Percentiles rank a stretch among this genome's conserved stretches.
Conservation (phyloP, 345 rosid genomes). For the Salix viminalis region DNA sequence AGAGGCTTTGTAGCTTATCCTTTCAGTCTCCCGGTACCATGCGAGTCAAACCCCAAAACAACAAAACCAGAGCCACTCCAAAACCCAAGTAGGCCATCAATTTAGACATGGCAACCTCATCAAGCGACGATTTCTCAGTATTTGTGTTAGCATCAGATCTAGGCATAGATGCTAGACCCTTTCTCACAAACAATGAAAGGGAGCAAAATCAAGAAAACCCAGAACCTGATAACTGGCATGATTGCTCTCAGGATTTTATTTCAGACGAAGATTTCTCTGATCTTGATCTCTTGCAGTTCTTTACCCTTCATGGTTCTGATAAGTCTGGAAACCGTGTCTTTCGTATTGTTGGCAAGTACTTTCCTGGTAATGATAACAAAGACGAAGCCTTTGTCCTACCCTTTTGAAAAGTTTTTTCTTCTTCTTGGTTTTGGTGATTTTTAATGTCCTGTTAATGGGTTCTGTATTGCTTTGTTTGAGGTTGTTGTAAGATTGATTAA, state of each 20-base stretch:
- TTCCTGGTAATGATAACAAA: slow-evolving; percentile 54
- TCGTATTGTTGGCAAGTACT: slow-evolving; percentile 76
- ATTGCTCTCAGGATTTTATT: slow-evolving; percentile 58
- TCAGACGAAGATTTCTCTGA: slow-evolving; percentile 81
- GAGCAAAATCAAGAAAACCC: slow-evolving; percentile 26
- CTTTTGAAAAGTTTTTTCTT: background rate
- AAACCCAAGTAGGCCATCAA: background rate
- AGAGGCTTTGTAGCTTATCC: background rate
- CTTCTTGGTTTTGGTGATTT: background rate
- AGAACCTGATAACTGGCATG: slow-evolving; percentile 66
- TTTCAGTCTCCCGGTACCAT: too few species aligned
- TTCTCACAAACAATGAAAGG: slow-evolving; percentile 30
- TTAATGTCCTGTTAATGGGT: background rate
- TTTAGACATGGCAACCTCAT: slow-evolving; percentile 29
- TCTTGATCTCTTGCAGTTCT: slow-evolving; percentile 77
- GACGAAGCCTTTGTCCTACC: background rate
- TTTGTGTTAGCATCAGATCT: slow-evolving; percentile 77
- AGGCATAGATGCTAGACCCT: slow-evolving; percentile 72
- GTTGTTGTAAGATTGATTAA: background rate
- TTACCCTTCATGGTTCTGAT: slow-evolving; percentile 67
- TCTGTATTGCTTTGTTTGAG: background rate
- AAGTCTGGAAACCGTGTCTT: slow-evolving; percentile 66
- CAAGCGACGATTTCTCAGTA: slow-evolving; percentile 62
- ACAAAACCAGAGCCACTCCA: background rate
- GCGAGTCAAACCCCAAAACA: background rate